Base-by-base conservation (phyloP, 768 basidiomycete species). In the Suillus tomentosus region DNA sequence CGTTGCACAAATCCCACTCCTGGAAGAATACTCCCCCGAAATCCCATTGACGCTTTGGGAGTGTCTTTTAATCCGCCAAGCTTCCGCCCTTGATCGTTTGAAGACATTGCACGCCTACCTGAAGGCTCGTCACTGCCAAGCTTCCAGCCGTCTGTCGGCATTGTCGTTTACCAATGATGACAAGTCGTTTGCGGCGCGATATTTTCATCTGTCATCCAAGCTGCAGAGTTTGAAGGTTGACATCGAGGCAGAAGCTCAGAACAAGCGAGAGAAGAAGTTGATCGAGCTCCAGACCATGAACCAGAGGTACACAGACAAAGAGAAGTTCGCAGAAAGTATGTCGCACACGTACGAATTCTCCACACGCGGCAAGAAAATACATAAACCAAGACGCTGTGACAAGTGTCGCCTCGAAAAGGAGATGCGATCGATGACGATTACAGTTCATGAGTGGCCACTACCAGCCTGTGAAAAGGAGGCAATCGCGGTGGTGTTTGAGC, bases 381-480 rank as follows among this genome's bases (percentile, higher is more conserved):
- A 4, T 1, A 31, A 31, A 6, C 31, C 5, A 6, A 31, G 31
- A 31, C 5, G 5, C 31, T 80, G 78, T 61, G 3, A n/a, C 0
- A 79, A 75, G 60, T 82, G 81, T 54, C 4, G 9, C 2, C 48
- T 76, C 17, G 61, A 74, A n/a, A 61, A 50, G n/a, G 17, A 69
- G 59, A 70, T 73, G 0, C n/a, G 27, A 0, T 22, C 1, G 0
- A 66, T 83, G 71, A 4, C 34, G 0, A 83, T 85, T 31, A 0
- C 34, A 1, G 66, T 80, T 5, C 73, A 81, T 42, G 84, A 85
- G 60, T 82, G 82, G 82, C 84, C 84, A 0, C 66, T 85, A 47
- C 82, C 84, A 0, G 40, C 61, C 1, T 50, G 68, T 13, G 24
- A 15, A 6, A 17, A 69, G 3, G 36, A 62, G 8, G 74, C 75